Percentiles rank a stretch among this genome's conserved stretches.
These are phyloP conservation scores for Trichophyton simii DNA, from an alignment of 2,329 filamentous ascomycete species.

Conservation along the genomic window DNA sequence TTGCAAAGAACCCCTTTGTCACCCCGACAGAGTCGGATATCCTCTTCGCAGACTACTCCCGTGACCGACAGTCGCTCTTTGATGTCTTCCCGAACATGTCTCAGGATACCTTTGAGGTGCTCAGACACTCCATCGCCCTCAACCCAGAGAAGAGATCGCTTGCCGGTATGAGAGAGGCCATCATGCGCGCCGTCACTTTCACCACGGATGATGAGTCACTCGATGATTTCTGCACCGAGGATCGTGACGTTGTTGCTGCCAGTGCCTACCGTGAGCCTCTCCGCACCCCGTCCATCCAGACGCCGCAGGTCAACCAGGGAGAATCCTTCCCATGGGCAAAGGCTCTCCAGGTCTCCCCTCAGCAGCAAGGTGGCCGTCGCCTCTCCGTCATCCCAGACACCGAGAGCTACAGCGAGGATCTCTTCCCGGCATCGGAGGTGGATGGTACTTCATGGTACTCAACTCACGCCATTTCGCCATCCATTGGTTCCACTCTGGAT, in stretches of 20 bases:
- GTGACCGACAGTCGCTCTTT: constrained; percentile 89
- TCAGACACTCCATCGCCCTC: constrained; percentile 78
- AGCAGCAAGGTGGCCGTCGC: constrained; percentile 59
- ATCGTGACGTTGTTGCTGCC: constrained; percentile 63
- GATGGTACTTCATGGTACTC: constrained; percentile 62
- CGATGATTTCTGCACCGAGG: constrained; percentile 84
- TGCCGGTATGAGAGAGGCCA: constrained; percentile 60
- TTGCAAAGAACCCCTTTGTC: constrained; percentile 92
- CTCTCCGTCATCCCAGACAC: constrained; percentile 74
- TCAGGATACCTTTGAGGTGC: constrained; percentile 90
- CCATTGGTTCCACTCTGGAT: constrained; percentile 70
- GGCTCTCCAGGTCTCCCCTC: constrained; percentile 64
- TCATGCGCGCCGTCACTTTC: constrained; percentile 73
- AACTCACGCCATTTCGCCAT: constrained; percentile 62
- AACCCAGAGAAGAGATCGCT: constrained; percentile 84
- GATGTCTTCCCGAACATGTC: constrained; percentile 99
- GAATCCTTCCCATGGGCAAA: constrained; percentile 93
- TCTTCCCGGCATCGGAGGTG: constrained; percentile 66
- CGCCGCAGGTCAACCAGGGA: constrained; percentile 59
- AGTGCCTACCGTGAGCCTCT: constrained; percentile 85
- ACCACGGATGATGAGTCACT: constrained; percentile 83
- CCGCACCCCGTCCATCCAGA: constrained; percentile 88
- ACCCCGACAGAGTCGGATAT: constrained; percentile 82
- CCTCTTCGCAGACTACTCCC: constrained; percentile 82
- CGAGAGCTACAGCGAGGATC: constrained; percentile 67